phyloP scores from a whole-genome alignment of 148 eudicot genomes.

The Mesembryanthemum crystallinum region DNA sequence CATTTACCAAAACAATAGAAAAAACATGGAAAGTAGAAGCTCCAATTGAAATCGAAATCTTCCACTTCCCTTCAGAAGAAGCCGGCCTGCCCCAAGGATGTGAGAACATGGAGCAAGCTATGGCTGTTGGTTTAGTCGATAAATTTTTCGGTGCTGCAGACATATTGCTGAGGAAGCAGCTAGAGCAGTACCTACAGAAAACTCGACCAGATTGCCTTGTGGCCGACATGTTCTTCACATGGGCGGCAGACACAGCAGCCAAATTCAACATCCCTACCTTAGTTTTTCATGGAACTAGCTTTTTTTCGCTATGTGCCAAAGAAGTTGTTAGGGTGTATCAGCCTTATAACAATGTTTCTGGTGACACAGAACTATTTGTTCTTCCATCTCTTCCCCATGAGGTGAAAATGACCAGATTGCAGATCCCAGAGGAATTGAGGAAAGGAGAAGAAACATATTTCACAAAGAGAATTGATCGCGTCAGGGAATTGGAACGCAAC shows the following conservation, averaged over 20 bases:
- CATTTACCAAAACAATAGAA: slow-evolving; percentile 28
- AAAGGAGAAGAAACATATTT: slow-evolving; percentile 1
- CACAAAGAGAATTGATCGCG: neutral
- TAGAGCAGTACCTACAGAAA: slow-evolving; percentile 38
- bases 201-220: slow-evolving; percentile 25
- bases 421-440: neutral
- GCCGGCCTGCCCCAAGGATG: slow-evolving; percentile 43
- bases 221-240: slow-evolving; percentile 34
- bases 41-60: slow-evolving; percentile 16
- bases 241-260: slow-evolving; percentile 33
- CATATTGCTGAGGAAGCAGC: slow-evolving; percentile 35
- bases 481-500: slow-evolving; percentile 29
- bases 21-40: neutral
- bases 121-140: neutral
- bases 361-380: slow-evolving; percentile 18
- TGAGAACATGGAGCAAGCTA: slow-evolving; percentile 28
- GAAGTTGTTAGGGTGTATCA: slow-evolving; percentile 16
- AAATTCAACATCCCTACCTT: slow-evolving; percentile 30
- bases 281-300: slow-evolving; percentile 31
- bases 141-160: slow-evolving; percentile 32
- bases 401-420: slow-evolving; percentile 17
- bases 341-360: slow-evolving; percentile 24
- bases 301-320: slow-evolving; percentile 20
- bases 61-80: slow-evolving; percentile 34
- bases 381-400: slow-evolving; percentile 32